Evolutionary conservation across 352 stramenopile species (phyloP), one percentile per base, ranked within the genome.

Genomic region (Globisporangium yorkense): DNA sequence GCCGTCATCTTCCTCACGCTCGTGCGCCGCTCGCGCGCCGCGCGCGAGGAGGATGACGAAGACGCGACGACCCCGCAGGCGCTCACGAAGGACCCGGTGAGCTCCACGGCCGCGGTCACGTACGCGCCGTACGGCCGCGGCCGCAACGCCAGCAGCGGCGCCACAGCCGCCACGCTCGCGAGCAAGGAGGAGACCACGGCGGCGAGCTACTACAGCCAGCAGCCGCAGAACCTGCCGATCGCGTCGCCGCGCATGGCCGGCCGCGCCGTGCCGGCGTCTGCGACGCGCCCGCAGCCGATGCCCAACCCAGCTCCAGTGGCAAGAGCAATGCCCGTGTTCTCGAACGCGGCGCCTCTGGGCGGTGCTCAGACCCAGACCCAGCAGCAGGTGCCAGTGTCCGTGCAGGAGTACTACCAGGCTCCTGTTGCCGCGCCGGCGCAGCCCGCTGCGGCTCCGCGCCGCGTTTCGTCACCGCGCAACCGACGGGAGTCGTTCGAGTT

Each of bases 1-100:
- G 80, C 74, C 18, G 71, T 90, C 3, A 90, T 90, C 46, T 90
- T 90, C 64, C 65, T 90, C 45, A 85, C 77, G 43, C 75, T 90
- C 21, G 80, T 90, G 59, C 80, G 80, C 48, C 80, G 80, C 46
- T 90, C 80, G 39, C 80, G 77, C n/a, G 70, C 75, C 1, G 70
- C 75, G 16, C 53, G 55, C 18, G 76, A 88, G 2, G 80, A 89
- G 20, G 80, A 89, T 6, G 75, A 88, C 2, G 75, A 87, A 18
- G 69, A 79, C n/a, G 54, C 69, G 7, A 68, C 69, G 16, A 72
- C 71, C 8, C 64, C 69, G 1, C 61, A 62, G 0, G 61, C 62
- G 12, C 74, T 79, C 40, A 29, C 59, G 5, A 83, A 83, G 63
- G 68, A 70, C 39, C 68, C 72, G 0, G 49, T 56, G 45, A 79